A percentile compares a stretch with the other conserved stretches of the same genome.
Evolutionary conservation across 1,139 yeast species (phyloP).

Genomic region (Kluyveromyces sp.): DNA sequence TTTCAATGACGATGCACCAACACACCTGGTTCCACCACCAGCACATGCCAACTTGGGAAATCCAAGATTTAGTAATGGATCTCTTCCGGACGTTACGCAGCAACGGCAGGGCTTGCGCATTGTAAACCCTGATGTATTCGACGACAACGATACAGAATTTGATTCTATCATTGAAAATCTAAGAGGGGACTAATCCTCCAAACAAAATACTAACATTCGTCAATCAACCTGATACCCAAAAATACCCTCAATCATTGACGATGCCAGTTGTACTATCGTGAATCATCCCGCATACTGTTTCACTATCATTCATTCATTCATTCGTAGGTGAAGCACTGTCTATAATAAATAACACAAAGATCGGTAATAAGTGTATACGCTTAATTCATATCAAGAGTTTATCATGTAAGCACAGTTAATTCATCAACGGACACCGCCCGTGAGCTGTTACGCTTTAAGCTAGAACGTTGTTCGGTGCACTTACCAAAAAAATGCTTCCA

Average conservation of each 20-base stretch:
- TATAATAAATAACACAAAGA: too few relatives aligned
- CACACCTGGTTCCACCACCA: constrained; percentile 13
- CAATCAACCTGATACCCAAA: background rate
- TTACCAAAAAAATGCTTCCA: constrained; percentile 31
- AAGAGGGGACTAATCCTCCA: constrained; percentile 8
- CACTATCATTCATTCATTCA: background rate
- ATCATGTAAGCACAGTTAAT: too few relatives aligned
- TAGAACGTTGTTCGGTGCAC: background rate
- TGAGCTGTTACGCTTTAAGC: too few relatives aligned
- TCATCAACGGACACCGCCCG: too few relatives aligned
- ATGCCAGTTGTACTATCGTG: background rate
- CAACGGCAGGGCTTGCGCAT: constrained; percentile 26
- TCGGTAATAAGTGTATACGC: background rate
- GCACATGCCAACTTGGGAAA: constrained; percentile 23
- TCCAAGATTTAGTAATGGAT: constrained; percentile 55
- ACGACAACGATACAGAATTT: constrained; percentile 14
- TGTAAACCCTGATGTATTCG: constrained; percentile 27
- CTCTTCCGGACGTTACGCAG: constrained; percentile 53
- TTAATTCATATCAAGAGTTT: too few relatives aligned
- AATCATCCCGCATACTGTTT: background rate
- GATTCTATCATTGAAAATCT: constrained; percentile 11
- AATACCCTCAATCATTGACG: background rate
- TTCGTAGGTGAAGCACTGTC: background rate
- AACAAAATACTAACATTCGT: background rate
- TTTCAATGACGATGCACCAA: background rate